Evolutionary conservation across 1,139 yeast genomes (phyloP), one percentile per base, ranked within the genome.

Genomic region (Nakaseomyces kungkrabaensis): DNA sequence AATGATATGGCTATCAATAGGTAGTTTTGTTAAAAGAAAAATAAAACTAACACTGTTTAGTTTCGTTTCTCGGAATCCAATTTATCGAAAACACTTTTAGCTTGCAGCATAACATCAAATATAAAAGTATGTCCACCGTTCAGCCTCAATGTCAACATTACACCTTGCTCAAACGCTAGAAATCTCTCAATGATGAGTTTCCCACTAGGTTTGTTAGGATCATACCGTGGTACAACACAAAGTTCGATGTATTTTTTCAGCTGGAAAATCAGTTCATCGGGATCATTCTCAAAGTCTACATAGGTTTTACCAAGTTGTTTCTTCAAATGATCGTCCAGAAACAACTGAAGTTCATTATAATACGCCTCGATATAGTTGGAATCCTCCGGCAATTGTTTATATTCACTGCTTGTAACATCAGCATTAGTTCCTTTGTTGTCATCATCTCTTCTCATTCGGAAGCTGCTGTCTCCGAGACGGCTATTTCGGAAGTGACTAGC

Each of bases 301-400:
- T 65, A 66, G 2, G 57, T 55, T 36, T 56, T 60, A 27, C 68
- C 67, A 7, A 66, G 51, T 5, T 53, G 50, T 43, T 66, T 65
- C 22, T 49, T 45, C 31, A 53, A 49, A 26, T 66, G 52, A 22
- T 51, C 45, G 24, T 51, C 45, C 43, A 68, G 61, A 58, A 72
- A 73, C 4, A 59, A 51, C 27, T 58, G 53, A 34, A 74, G 54
- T 48, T 72, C 76, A 11, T 60, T 60, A 56, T 72, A 73, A 55
- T 71, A 75, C 49, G 72, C 71, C 47, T 72, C 75, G 36, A 74
- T 72, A 55, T 70, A 73, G 51, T 69, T 71, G 0, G 77, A 72
- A 54, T 74, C 77, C 43, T 74, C 77, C 0, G 78, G 78, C n/a
- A 74, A 56, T 53, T 74, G 77, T 41, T 61, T 67, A 53, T 74